Percentiles rank a stretch among this genome's conserved stretches.
phyloP scores from a whole-genome alignment of 805 yeast species.

The Candida jianshihensis region DNA sequence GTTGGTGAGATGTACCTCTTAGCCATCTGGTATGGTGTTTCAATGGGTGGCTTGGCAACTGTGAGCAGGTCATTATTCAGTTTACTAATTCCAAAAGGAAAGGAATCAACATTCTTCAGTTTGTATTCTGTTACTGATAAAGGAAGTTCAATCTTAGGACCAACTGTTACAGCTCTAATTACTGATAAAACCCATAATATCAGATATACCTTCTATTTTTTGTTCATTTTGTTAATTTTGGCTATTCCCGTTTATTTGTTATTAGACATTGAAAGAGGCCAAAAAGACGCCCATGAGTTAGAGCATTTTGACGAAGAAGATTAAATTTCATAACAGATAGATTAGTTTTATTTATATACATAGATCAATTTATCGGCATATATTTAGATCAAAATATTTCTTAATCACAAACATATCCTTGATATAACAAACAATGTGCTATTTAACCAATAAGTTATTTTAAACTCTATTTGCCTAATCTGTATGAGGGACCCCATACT shows the following conservation, averaged over 20 bases:
- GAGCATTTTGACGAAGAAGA: slow-evolving; percentile 21
- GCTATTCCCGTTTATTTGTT: slow-evolving; percentile 50
- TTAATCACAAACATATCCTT: no score
- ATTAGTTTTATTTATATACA: no score
- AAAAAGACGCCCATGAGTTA: slow-evolving; percentile 41
- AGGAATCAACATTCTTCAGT: slow-evolving; percentile 70
- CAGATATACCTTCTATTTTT: slow-evolving; percentile 62
- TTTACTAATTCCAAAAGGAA: slow-evolving; percentile 65
- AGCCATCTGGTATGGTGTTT: slow-evolving; percentile 70
- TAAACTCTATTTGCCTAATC: not conserved
- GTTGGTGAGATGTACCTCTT: slow-evolving; percentile 62
- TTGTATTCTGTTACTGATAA: slow-evolving; percentile 74
- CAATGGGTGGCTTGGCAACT: slow-evolving; percentile 68
- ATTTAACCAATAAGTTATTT: no score
- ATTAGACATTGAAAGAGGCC: slow-evolving; percentile 59
- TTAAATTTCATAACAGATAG: not conserved
- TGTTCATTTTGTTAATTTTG: slow-evolving; percentile 44
- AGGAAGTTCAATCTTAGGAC: slow-evolving; percentile 72
- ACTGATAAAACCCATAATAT: slow-evolving; percentile 70
- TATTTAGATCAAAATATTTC: no score
- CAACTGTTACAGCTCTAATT: slow-evolving; percentile 62
- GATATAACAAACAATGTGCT: no score
- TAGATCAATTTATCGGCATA: no score
- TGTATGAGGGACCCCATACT: slow-evolving; percentile 46
- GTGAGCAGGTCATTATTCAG: slow-evolving; percentile 63